Evolutionary conservation across 2,329 filamentous ascomycete genomes (phyloP).

Genomic region (Microdochium nivale): DNA sequence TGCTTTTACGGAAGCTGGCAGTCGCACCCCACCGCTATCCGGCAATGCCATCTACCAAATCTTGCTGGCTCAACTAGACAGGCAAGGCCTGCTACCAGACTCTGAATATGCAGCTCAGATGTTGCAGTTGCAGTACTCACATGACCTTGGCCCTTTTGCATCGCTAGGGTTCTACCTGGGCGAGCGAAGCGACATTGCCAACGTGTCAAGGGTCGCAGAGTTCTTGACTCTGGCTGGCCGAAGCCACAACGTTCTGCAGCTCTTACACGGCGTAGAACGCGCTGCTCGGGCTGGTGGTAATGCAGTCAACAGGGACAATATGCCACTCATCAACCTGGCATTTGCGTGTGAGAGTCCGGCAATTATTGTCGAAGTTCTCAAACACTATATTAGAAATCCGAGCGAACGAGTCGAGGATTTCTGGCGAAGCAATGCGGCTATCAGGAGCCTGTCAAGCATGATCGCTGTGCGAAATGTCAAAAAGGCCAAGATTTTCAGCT

Average conservation of each 20-base stretch:
- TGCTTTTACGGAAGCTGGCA: constrained; percentile 11
- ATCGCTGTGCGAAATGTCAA: neutral
- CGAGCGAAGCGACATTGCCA: neutral
- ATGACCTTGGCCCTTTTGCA: neutral
- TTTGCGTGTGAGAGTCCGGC: neutral
- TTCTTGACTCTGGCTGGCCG: neutral
- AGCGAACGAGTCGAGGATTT: neutral
- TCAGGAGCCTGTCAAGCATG: neutral
- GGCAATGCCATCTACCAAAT: constrained; percentile 13
- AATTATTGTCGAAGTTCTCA: constrained; percentile 1
- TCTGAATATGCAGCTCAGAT: neutral
- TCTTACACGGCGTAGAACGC: neutral
- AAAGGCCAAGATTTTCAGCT: neutral
- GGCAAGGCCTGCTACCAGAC: neutral
- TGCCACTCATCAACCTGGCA: neutral
- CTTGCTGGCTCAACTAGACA: constrained; percentile 8
- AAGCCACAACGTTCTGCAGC: neutral
- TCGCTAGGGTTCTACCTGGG: neutral
- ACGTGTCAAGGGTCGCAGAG: neutral
- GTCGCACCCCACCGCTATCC: constrained; percentile 6
- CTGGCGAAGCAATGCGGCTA: neutral
- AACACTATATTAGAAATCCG: constrained; percentile 7
- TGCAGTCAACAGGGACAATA: neutral
- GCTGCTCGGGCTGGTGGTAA: neutral
- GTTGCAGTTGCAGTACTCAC: neutral